Conservation (phyloP, 2,329 filamentous ascomycete species). For the Nemania sp. region DNA sequence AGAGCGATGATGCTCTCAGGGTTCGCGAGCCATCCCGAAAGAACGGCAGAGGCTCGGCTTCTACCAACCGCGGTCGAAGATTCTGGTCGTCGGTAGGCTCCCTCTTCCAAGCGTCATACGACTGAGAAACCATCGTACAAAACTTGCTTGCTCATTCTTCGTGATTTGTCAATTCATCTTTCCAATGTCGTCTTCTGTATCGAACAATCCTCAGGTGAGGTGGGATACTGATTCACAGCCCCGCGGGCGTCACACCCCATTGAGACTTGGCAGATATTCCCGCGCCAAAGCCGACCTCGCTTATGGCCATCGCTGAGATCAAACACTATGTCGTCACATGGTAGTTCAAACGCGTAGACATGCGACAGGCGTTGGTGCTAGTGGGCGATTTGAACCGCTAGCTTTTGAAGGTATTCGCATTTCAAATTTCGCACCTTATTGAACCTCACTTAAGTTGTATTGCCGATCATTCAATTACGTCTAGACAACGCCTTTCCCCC, state of each 20-base stretch:
- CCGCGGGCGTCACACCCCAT: background rate
- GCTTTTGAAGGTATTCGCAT: constrained; percentile 1
- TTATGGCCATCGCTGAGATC: background rate
- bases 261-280: constrained; percentile 2
- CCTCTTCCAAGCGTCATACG: constrained; percentile 22
- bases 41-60: constrained; percentile 29
- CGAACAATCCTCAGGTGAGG: constrained; percentile 14
- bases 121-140: constrained; percentile 12
- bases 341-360: background rate
- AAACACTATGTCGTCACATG: background rate
- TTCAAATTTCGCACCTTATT: background rate
- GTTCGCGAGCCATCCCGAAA: constrained; percentile 18
- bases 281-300: background rate
- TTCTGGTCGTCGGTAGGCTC: constrained; percentile 20
- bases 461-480: background rate
- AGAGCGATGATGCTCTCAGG: constrained; percentile 24
- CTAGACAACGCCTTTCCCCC: background rate
- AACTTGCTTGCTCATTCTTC: background rate
- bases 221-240: constrained; percentile 5
- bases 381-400: background rate
- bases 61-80: constrained; percentile 16
- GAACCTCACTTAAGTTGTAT: background rate
- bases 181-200: constrained; percentile 2
- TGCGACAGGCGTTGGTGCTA: background rate
- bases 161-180: constrained; percentile 19